These are phyloP conservation scores for Coleophoma eucalyptorum DNA, from an alignment of 2,329 filamentous ascomycete genomes.

Conservation along the genomic window DNA sequence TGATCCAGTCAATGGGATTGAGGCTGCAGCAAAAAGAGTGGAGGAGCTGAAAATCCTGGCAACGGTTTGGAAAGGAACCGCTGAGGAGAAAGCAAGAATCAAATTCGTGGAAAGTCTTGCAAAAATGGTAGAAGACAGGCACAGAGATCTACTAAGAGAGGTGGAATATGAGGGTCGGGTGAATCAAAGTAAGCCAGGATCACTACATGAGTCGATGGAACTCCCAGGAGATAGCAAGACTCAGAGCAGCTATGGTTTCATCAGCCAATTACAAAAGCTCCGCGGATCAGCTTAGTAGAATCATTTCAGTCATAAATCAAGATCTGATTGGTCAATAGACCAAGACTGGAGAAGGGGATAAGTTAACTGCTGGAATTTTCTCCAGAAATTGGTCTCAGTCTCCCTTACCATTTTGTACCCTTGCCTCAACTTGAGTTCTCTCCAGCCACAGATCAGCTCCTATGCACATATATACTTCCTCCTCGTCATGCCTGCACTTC, in stretches of 20 bases:
- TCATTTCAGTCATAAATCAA: no score
- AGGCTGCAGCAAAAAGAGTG: conserved; percentile 70
- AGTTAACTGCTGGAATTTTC: no score
- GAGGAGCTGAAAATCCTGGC: conserved; percentile 74
- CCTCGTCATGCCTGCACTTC: no score
- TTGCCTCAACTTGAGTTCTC: no score
- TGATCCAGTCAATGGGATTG: conserved; percentile 63
- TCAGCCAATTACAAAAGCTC: conserved; percentile 30
- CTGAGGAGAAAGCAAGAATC: conserved; percentile 81
- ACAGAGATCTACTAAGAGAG: conserved; percentile 26
- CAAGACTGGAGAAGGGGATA: no score
- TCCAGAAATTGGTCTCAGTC: no score
- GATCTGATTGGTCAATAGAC: no score
- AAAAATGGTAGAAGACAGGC: conserved; percentile 76
- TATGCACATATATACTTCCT: no score
- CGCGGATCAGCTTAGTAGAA: conserved; percentile 21
- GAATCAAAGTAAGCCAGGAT: conserved; percentile 17
- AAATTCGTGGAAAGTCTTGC: conserved; percentile 80
- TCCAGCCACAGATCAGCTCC: no score
- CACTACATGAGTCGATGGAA: conserved; percentile 16
- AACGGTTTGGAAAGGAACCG: conserved; percentile 90
- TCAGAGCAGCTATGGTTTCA: conserved; percentile 28
- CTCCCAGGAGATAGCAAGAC: conserved; percentile 15
- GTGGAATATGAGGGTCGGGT: conserved; percentile 22
- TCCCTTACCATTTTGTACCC: no score